A percentile compares a stretch with the other conserved stretches of the same genome.
Conservation (phyloP, 257 asterid species). For the Solanum paucissectum region DNA sequence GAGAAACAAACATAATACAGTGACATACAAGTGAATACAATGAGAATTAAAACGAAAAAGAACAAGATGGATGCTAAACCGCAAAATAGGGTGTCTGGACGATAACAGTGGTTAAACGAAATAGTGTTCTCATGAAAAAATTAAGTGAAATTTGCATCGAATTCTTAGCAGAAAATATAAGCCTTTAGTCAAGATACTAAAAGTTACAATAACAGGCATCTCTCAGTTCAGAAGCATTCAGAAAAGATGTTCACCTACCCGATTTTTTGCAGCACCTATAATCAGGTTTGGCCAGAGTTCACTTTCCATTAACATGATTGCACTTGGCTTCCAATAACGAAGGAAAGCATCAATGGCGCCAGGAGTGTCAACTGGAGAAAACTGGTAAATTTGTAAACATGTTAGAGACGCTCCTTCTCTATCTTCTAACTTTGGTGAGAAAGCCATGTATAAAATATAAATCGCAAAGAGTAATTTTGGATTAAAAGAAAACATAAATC, state of each 20-base stretch:
- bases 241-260: conserved; percentile 30
- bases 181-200: not conserved
- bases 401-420: not conserved
- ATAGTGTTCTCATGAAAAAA: not conserved
- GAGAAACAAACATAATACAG: not conserved
- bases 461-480: not conserved
- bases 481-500: not conserved
- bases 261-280: conserved; percentile 56
- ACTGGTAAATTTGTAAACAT: conserved; percentile 29
- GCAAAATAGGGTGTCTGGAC: not conserved
- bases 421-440: not conserved
- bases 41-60: not conserved
- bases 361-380: conserved; percentile 93
- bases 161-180: not conserved
- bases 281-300: conserved; percentile 95
- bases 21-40: not conserved
- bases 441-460: not conserved
- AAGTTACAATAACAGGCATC: not conserved
- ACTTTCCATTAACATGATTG: conserved; percentile 72
- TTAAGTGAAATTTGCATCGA: not conserved
- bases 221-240: not conserved
- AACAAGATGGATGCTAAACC: not conserved
- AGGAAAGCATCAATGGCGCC: conserved; percentile 66
- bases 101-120: not conserved
- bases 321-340: conserved; percentile 75